phyloP scores from a whole-genome alignment of 2,329 filamentous ascomycete genomes.

The Botrytis aclada region DNA sequence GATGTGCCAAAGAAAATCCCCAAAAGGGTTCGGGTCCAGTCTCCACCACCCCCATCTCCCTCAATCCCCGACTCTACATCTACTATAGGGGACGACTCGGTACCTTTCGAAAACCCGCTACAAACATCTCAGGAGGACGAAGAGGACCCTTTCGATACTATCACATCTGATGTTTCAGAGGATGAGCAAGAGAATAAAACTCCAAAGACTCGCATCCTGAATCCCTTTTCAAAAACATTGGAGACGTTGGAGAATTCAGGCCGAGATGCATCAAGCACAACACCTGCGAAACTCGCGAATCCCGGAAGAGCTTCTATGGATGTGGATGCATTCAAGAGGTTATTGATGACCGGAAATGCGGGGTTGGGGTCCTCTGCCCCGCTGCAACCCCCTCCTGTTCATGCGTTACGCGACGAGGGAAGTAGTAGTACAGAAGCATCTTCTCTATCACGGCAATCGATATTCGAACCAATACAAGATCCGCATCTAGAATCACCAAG shows the following conservation, averaged over 20 bases:
- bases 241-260: constrained; percentile 47
- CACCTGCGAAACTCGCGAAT: constrained; percentile 28
- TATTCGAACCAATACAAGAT: constrained; percentile 51
- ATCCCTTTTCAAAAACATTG: constrained; percentile 56
- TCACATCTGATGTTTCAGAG: constrained; percentile 35
- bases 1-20: constrained; percentile 30
- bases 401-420: constrained; percentile 38
- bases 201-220: constrained; percentile 41
- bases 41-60: constrained; percentile 54
- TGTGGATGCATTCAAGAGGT: constrained; percentile 72
- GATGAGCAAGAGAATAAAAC: constrained; percentile 27
- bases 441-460: constrained; percentile 57
- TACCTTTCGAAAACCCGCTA: constrained; percentile 29
- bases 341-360: constrained; percentile 70
- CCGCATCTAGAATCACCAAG: constrained; percentile 48
- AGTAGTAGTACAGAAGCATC: constrained; percentile 57
- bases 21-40: constrained; percentile 67
- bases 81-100: constrained; percentile 31
- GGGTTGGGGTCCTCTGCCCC: constrained; percentile 39
- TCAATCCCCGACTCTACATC: constrained; percentile 51
- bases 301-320: constrained; percentile 54
- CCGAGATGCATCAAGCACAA: constrained; percentile 23
- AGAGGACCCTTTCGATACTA: constrained; percentile 36
- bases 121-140: constrained; percentile 36
- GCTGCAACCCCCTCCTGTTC: constrained; percentile 32